A percentile compares a stretch with the other conserved stretches of the same genome.
These are phyloP conservation scores for Theileria annulata DNA, from an alignment of 169 alveolate species.

Conservation along the genomic window DNA sequence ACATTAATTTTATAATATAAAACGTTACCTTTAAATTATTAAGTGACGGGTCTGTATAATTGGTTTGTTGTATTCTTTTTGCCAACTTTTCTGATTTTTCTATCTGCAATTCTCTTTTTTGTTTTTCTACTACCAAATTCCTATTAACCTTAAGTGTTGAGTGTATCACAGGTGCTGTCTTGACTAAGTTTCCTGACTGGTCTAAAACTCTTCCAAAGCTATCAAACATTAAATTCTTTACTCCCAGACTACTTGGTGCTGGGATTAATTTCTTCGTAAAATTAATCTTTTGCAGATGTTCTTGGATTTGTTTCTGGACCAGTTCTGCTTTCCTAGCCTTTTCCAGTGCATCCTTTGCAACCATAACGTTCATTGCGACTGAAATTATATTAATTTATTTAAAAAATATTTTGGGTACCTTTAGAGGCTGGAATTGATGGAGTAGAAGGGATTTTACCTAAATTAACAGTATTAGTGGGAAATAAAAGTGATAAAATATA, in stretches of 20 bases:
- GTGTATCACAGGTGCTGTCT: conserved; percentile 71
- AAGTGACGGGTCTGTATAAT: conserved; percentile 53
- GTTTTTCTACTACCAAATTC: conserved; percentile 65
- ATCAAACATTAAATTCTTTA: conserved; percentile 67
- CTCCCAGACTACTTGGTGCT: conserved; percentile 40
- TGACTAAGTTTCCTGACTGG: conserved; percentile 75
- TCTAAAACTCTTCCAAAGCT: conserved; percentile 76
- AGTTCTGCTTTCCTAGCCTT: conserved; percentile 69
- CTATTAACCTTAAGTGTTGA: conserved; percentile 74
- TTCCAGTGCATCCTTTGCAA: conserved; percentile 75
- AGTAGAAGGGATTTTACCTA: not conserved
- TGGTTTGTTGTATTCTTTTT: conserved; percentile 51
- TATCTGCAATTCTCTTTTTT: conserved; percentile 57
- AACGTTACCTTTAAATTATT: conserved; percentile 25
- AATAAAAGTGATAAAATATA: not conserved
- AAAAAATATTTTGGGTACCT: not conserved
- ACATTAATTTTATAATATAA: not conserved
- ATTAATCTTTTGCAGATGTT: conserved; percentile 48
- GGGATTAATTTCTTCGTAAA: conserved; percentile 45
- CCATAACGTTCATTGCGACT: conserved; percentile 52
- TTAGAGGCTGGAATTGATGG: conserved; percentile 25
- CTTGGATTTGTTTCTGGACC: conserved; percentile 57
- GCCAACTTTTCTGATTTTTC: conserved; percentile 38
- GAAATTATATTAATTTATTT: not conserved
- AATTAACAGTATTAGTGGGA: conserved; percentile 1